Evolutionary conservation across 1,284 basidiomycete genomes (phyloP), one percentile per base, ranked within the genome.

Genomic region (Clitocybe nebularis): DNA sequence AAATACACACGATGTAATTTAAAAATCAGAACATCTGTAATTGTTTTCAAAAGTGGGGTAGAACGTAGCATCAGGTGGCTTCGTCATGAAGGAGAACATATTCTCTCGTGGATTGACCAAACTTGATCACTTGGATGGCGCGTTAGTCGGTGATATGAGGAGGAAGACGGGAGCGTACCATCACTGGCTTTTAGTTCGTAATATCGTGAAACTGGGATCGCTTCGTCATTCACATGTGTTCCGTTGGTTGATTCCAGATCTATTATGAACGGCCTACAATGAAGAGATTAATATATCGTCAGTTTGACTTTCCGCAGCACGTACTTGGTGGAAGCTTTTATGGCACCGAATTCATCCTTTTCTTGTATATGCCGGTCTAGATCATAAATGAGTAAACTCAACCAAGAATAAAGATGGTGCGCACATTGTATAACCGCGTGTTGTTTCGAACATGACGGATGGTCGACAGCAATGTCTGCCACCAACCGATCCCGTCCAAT

Each of bases 371-470:
- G 84, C 16, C 95, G 87, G 68, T 84, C 84, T 88, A 49, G 11
- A 41, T 46, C 19, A 16, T 37, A 34, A 7, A 19, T 45, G 8
- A 50, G 43, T 46, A 26, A 13, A 32, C 2, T 32, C 16, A 23
- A 17, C 35, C 19, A 35, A 24, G 16, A 11, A 47, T 13, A 14
- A 17, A 33, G 24, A 38, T 13, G 21, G 21, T 7, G 61, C 80
- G 25, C 56, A 86, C 89, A 93, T 67, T 99, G 96, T 26, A 99
- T 85, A 3, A 86, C 96, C 16, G 95, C 94, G 59, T 99, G 96
- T 61, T 99, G 96, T 61, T 99, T 99, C 0, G 95, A 99, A 54
- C 90, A 93, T 3, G 94, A 98, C 0, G 94, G 93, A 61, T 99
- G 95, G 47, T 95, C 93, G 28, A 97, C 68, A 1, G 87, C 77